Evolutionary conservation across 1,284 basidiomycete species (phyloP), one percentile per base, ranked within the genome.

Genomic region (Ceratobasidium sp.): DNA sequence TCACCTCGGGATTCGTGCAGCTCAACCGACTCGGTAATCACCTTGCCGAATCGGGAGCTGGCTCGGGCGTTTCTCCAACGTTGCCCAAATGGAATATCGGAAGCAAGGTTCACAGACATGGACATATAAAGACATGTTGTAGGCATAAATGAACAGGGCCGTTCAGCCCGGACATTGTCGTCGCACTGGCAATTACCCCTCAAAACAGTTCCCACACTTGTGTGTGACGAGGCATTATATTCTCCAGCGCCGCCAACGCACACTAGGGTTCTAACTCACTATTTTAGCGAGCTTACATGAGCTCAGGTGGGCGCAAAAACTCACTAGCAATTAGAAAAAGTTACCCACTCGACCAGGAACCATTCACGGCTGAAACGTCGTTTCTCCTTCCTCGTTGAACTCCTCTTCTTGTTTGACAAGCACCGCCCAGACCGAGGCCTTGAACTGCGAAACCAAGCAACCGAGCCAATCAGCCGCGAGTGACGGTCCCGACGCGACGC

Each of bases 351-450:
- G 19, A 56, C 27, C 54, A 34, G 54, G 54, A 34, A 56, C 54
- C 1, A 37, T 5, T 69, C 66, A 69, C 27, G 66, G 66, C 53
- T 69, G 66, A 69, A 69, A 69, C 66, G 66, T 69, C n/a, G 66
- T 69, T 39, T 69, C 66, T 37, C 66, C 66, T 69, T 69, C 66
- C 31, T 69, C 66, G 43, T 69, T 69, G 41, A 69, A 69, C 51
- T 83, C 83, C 46, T 86, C 85, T 71, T 90, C 88, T 78, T 93
- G 92, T 78, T 97, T 93, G 80, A 95, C 93, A 79, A 98, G 91
- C 59, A 96, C 91, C 9, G 92, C 93, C 95, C 95, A 98, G 0
- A 98, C 95, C 16, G 94, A 95, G 0, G 95, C 95, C 83, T 96
- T 95, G 86, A 95, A 97, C 91, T 97, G 81, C 1, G 77, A 77